phyloP scores from a whole-genome alignment of 495 filamentous ascomycete species.

The Penicillium antarcticum region DNA sequence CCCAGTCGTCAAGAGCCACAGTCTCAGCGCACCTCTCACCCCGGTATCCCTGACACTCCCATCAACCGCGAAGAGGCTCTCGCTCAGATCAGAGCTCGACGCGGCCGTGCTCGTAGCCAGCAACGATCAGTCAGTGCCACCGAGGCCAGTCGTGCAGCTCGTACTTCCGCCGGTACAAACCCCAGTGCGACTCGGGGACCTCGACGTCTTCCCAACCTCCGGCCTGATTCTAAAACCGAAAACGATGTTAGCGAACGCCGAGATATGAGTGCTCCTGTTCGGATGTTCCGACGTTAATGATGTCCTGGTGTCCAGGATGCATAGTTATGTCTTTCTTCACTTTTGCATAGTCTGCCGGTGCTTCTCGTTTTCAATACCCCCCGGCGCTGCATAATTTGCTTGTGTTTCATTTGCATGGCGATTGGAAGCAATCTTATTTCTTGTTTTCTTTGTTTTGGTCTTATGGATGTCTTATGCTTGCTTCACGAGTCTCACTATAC shows the following conservation, averaged over 20 bases:
- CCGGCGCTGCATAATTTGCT: conserved; percentile 25
- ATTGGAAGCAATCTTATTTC: conserved; percentile 1
- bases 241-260: conserved; percentile 30
- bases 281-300: conserved; percentile 34
- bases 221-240: conserved; percentile 26
- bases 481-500: conserved; percentile 7
- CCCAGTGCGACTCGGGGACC: conserved; percentile 26
- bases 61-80: conserved; percentile 50
- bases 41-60: conserved; percentile 35
- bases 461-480: neutral
- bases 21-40: conserved; percentile 21
- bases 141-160: conserved; percentile 30
- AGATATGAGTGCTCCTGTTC: conserved; percentile 40
- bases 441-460: neutral
- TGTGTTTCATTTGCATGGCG: conserved; percentile 14
- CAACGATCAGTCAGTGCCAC: conserved; percentile 40
- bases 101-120: conserved; percentile 45
- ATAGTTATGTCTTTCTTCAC: conserved; percentile 12
- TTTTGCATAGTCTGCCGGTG: conserved; percentile 15
- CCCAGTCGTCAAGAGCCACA: conserved; percentile 28
- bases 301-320: conserved; percentile 9
- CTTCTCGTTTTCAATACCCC: conserved; percentile 24
- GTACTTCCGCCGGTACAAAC: conserved; percentile 20
- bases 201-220: conserved; percentile 37
- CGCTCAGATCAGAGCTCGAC: conserved; percentile 48